phyloP scores from a whole-genome alignment of 2,329 filamentous ascomycete genomes.

The Septoria linicola region DNA sequence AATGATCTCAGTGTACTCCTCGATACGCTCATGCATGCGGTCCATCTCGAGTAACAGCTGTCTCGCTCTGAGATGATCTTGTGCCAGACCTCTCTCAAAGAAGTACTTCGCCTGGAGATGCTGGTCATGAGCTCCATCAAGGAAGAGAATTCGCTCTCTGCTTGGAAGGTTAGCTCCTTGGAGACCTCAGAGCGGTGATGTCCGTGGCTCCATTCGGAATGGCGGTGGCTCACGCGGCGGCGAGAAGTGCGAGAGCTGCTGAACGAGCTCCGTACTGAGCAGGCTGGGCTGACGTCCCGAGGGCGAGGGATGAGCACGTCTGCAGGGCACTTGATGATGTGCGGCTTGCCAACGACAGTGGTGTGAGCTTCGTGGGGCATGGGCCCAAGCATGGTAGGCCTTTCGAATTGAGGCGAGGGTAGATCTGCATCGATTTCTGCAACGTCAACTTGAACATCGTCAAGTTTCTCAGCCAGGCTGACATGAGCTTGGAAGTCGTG shows the following conservation, averaged over 20 bases:
- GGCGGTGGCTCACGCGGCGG: slow-evolving; percentile 3
- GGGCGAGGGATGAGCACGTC: not conserved
- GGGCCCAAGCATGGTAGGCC: not conserved
- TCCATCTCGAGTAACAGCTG: slow-evolving; percentile 9
- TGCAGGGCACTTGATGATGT: not conserved
- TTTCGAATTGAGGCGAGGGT: not conserved
- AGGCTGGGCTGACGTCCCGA: slow-evolving; percentile 1
- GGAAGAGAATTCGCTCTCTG: not conserved
- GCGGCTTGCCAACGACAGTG: not conserved
- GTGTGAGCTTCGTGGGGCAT: not conserved
- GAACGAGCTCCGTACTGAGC: slow-evolving; percentile 3
- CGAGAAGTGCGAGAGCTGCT: slow-evolving; percentile 5
- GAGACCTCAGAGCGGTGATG: slow-evolving; percentile 4
- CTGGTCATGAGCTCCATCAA: slow-evolving; percentile 7
- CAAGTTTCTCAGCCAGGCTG: slow-evolving; percentile 1
- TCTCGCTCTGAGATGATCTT: slow-evolving; percentile 10
- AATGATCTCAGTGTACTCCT: slow-evolving; percentile 7
- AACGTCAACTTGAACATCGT: not conserved
- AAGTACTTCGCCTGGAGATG: slow-evolving; percentile 7
- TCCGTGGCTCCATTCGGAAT: not conserved
- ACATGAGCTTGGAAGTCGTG: not conserved
- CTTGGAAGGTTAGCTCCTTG: slow-evolving; percentile 1
- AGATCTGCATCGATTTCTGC: not conserved
- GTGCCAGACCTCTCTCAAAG: slow-evolving; percentile 6
- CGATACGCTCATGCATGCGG: slow-evolving; percentile 8